Conservation (phyloP, 2,329 filamentous ascomycete genomes). For the Scedosporium dehoogii region DNA sequence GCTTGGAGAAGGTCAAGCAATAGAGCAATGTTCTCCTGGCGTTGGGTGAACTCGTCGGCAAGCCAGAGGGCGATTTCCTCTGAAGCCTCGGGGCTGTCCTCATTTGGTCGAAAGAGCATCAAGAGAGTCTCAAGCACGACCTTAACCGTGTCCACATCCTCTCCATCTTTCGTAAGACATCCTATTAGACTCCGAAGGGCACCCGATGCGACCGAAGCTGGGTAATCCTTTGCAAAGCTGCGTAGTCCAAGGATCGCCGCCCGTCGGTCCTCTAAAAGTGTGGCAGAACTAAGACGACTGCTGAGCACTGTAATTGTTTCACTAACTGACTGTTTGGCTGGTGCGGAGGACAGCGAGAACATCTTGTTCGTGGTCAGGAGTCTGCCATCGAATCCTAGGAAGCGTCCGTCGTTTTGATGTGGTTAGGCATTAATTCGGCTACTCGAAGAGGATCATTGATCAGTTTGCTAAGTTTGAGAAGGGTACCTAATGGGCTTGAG, state of each 20-base stretch:
- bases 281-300: conserved; percentile 77
- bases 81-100: conserved; percentile 76
- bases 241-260: conserved; percentile 86
- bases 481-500: neutral
- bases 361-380: conserved; percentile 24
- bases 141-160: conserved; percentile 95
- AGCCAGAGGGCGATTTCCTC: conserved; percentile 95
- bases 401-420: neutral
- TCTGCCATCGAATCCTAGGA: neutral
- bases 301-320: conserved; percentile 90
- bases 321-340: conserved; percentile 89
- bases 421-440: neutral
- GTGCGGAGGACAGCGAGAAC: conserved; percentile 61
- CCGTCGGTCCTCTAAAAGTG: conserved; percentile 85
- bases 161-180: conserved; percentile 74
- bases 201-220: conserved; percentile 88
- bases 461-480: neutral
- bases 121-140: conserved; percentile 89
- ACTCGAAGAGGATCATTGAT: neutral
- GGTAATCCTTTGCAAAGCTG: conserved; percentile 94
- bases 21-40: conserved; percentile 90
- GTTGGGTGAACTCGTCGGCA: conserved; percentile 94
- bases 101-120: conserved; percentile 73
- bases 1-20: conserved; percentile 84
- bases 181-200: conserved; percentile 82